Percentiles rank a stretch among this genome's conserved stretches.
phyloP scores from a whole-genome alignment of 768 basidiomycete species.

The Tricholoma matsutake region DNA sequence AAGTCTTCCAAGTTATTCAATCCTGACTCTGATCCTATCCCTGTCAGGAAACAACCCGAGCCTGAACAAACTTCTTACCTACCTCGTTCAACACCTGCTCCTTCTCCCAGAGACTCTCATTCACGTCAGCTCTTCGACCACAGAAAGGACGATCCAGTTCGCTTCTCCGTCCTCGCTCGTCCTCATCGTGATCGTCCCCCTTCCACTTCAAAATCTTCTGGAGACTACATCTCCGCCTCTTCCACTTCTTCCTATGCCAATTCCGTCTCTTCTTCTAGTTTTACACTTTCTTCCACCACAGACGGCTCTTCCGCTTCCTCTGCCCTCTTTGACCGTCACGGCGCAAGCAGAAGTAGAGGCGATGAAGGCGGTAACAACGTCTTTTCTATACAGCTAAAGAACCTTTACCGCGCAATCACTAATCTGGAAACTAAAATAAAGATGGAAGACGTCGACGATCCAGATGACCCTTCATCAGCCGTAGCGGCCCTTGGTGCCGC shows the following conservation, averaged over 20 bases:
- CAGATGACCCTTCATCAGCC: slow-evolving; percentile 36
- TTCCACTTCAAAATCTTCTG: slow-evolving; percentile 59
- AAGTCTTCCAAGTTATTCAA: slow-evolving; percentile 59
- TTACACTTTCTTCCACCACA: slow-evolving; percentile 77
- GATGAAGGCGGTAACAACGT: slow-evolving; percentile 57
- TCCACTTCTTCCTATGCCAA: slow-evolving; percentile 74
- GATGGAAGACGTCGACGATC: slow-evolving; percentile 54
- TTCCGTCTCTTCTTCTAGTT: slow-evolving; percentile 62
- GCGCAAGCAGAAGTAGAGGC: slow-evolving; percentile 41
- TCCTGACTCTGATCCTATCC: slow-evolving; percentile 67
- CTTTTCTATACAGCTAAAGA: slow-evolving; percentile 74
- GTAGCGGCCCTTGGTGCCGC: slow-evolving; percentile 30
- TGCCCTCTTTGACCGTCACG: slow-evolving; percentile 58
- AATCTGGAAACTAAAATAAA: slow-evolving; percentile 74
- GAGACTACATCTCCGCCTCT: slow-evolving; percentile 71
- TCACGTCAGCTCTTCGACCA: slow-evolving; percentile 80
- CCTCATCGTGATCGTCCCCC: slow-evolving; percentile 41
- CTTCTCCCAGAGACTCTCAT: slow-evolving; percentile 29
- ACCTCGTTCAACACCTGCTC: slow-evolving; percentile 27
- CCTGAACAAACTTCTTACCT: slow-evolving; percentile 57
- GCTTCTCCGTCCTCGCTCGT: slow-evolving; percentile 68
- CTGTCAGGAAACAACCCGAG: slow-evolving; percentile 58
- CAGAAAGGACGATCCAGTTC: slow-evolving; percentile 85
- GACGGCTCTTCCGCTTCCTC: slow-evolving; percentile 74
- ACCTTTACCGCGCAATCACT: slow-evolving; percentile 79